phyloP scores from a whole-genome alignment of 345 rosid species.

The Pelargonium nanum region DNA sequence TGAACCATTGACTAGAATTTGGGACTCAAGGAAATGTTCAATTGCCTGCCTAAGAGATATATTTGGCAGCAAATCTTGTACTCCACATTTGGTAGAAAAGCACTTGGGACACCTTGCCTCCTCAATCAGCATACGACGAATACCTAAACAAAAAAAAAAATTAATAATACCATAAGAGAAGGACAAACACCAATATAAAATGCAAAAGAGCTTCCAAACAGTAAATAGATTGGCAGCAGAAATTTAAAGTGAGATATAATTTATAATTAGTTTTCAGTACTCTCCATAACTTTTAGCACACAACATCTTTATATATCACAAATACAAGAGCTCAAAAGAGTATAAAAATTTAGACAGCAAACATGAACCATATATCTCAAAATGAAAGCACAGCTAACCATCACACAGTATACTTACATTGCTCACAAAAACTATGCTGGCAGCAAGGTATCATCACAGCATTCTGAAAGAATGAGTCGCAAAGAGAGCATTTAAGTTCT shows the following conservation, averaged over 20 bases:
- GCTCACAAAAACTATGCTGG: slow-evolving; percentile 45
- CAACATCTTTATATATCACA: background rate
- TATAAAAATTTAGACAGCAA: background rate
- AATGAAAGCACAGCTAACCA: background rate
- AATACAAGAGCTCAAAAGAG: background rate
- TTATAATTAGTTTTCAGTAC: background rate
- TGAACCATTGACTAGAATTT: slow-evolving; percentile 16
- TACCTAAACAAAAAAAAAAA: slow-evolving; percentile 23
- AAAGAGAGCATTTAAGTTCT: slow-evolving; percentile 37
- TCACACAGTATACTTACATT: slow-evolving; percentile 25
- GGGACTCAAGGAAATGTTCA: slow-evolving; percentile 27
- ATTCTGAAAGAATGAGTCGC: slow-evolving; percentile 27
- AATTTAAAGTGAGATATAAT: background rate
- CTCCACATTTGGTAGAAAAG: slow-evolving; percentile 26
- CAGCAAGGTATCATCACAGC: slow-evolving; percentile 58
- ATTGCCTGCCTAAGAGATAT: slow-evolving; percentile 40
- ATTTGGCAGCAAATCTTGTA: slow-evolving; percentile 40
- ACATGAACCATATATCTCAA: background rate
- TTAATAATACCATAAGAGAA: background rate
- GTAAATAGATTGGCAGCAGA: background rate
- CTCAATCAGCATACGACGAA: slow-evolving; percentile 23
- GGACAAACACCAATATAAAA: background rate
- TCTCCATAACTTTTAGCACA: background rate
- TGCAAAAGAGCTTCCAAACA: background rate
- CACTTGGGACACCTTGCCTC: slow-evolving; percentile 42